Base-by-base conservation (phyloP, 1,284 basidiomycete genomes). In the Peniophora sp. region DNA sequence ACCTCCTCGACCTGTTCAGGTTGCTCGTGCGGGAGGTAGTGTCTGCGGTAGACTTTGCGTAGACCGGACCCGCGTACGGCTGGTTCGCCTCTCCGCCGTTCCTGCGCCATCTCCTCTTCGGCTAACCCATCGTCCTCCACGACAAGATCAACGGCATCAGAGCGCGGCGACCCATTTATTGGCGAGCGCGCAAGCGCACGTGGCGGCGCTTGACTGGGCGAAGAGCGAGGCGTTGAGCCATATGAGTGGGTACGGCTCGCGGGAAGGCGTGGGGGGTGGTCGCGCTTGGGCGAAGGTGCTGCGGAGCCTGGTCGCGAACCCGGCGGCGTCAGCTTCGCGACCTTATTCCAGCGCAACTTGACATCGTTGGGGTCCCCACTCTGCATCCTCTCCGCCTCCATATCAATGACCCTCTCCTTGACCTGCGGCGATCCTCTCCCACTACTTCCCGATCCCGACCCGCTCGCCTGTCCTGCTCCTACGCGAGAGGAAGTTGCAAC, bases 81-180 rank as follows among this genome's bases (percentile, higher is more conserved):
- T 6, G 78, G 76, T 52, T 81, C 79, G 20, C 79, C 79, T 53
- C 74, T 78, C 50, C 73, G 63, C 44, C 79, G 69, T 55, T 82
- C 78, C 24, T 70, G 66, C 24, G 66, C 65, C 60, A 71, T 68
- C 47, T 73, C 73, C 48, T 75, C 73, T 49, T 78, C 72, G 20
- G 71, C 74, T 11, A 77, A 78, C 10, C 70, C 62, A 5, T 62
- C 55, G 57, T 83, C 83, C 60, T 85, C 83, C 1, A 88, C 79
- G 2, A 92, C 74, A 11, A 93, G 71, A 62, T 93, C 89, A 3
- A 92, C 81, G 1, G 88, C 88, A 57, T 91, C 88, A 0, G 78
- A 73, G 1, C 83, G 85, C 12, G 87, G 65, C 3, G 44, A 42
- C n/a, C 36, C 22, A 70, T 66, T 12, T 72, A 64, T 5, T 53